A percentile compares a stretch with the other conserved stretches of the same genome.
Evolutionary conservation across 768 basidiomycete genomes (phyloP).

Genomic region (Ramaria sp.): DNA sequence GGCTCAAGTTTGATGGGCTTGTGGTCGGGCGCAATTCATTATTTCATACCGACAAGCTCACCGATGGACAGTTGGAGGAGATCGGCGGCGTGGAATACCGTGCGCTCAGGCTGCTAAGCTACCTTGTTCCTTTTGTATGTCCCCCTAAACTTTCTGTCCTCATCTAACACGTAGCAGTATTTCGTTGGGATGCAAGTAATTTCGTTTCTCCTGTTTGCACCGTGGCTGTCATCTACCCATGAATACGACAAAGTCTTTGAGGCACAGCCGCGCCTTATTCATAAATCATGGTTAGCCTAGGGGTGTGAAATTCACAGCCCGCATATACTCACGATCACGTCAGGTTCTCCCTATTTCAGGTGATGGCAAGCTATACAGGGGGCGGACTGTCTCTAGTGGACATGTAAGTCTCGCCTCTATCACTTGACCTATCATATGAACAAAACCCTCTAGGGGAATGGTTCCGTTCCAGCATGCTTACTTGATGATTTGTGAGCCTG

Average conservation of each 20-base stretch:
- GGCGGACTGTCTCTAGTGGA: constrained; percentile 83
- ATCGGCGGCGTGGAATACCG: constrained; percentile 91
- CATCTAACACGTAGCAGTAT: constrained; percentile 44
- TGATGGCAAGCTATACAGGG: constrained; percentile 81
- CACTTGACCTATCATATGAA: no score
- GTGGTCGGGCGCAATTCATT: constrained; percentile 73
- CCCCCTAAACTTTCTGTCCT: background rate
- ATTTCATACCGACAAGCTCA: constrained; percentile 45
- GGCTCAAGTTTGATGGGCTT: constrained; percentile 26
- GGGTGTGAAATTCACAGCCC: background rate
- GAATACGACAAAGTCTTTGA: constrained; percentile 56
- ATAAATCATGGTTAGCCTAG: constrained; percentile 50
- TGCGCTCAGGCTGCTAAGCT: constrained; percentile 68
- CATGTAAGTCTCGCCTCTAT: constrained; percentile 32
- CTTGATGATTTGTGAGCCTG: constrained; percentile 44
- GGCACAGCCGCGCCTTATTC: constrained; percentile 41
- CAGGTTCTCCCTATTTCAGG: constrained; percentile 82
- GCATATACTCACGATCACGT: background rate
- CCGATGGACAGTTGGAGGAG: constrained; percentile 78
- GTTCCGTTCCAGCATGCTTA: constrained; percentile 83
- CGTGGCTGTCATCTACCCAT: constrained; percentile 62
- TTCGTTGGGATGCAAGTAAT: constrained; percentile 61
- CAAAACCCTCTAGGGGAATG: constrained; percentile 33
- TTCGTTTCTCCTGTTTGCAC: constrained; percentile 63
- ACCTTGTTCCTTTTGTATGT: constrained; percentile 68